These are phyloP conservation scores for Plectosphaerella sp. DNA, from an alignment of 2,329 filamentous ascomycete genomes.

Conservation along the genomic window DNA sequence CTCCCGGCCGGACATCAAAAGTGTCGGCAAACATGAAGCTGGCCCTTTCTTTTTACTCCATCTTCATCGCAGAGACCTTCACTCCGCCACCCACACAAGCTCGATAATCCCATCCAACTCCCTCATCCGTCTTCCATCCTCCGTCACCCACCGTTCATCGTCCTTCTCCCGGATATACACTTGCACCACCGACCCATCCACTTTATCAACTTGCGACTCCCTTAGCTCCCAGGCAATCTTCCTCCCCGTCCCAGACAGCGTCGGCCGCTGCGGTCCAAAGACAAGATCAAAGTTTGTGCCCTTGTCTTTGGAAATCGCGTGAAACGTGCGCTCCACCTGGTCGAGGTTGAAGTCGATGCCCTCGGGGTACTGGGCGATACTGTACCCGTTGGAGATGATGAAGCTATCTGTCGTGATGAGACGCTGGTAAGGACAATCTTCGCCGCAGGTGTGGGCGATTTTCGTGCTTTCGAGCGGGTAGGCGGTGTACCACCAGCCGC, in stretches of 20 bases:
- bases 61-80: not conserved
- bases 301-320: constrained; percentile 20
- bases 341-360: constrained; percentile 1
- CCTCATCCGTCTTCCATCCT: constrained; percentile 1
- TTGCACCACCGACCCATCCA: constrained; percentile 2
- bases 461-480: constrained; percentile 33
- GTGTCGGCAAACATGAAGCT: no score
- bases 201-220: constrained; percentile 3
- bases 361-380: constrained; percentile 1
- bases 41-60: no score
- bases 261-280: constrained; percentile 22
- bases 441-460: constrained; percentile 35
- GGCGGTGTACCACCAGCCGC: not conserved
- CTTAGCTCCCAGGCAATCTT: constrained; percentile 24
- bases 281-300: constrained; percentile 26
- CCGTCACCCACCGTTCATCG: constrained; percentile 5
- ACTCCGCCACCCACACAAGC: constrained; percentile 4
- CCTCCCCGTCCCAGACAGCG: constrained; percentile 20
- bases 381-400: constrained; percentile 45
- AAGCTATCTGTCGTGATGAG: constrained; percentile 39
- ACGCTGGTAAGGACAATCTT: constrained; percentile 40
- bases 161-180: constrained; percentile 6
- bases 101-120: constrained; percentile 5
- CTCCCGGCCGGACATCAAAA: no score
- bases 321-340: constrained; percentile 21